Conservation (phyloP, 805 yeast species). For the Komagataella phaffii region DNA sequence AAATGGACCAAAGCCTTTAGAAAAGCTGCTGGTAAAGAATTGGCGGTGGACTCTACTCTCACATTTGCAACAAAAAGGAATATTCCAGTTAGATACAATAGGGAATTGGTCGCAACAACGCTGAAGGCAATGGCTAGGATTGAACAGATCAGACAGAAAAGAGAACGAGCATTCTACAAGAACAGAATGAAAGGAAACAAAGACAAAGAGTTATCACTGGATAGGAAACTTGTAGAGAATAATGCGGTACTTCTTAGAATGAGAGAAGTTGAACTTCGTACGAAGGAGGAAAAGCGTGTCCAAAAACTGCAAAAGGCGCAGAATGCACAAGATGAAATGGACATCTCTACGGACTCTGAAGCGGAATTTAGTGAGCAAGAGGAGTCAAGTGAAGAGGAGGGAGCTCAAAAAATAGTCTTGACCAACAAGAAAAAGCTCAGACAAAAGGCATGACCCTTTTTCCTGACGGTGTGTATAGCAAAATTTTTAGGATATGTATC, state of each 20-base stretch:
- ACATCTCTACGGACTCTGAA: slow-evolving; percentile 21
- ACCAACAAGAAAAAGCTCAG: neutral
- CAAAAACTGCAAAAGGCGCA: slow-evolving; percentile 36
- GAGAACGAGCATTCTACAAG: slow-evolving; percentile 98
- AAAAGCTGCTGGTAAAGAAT: slow-evolving; percentile 97
- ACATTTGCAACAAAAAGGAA: slow-evolving; percentile 96
- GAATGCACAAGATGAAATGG: slow-evolving; percentile 31
- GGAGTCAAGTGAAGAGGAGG: slow-evolving; percentile 27
- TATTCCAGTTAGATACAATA: slow-evolving; percentile 93
- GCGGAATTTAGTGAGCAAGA: slow-evolving; percentile 29
- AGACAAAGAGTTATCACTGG: slow-evolving; percentile 73
- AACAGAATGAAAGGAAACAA: slow-evolving; percentile 98
- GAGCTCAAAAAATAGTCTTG: neutral
- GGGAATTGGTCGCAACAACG: slow-evolving; percentile 91
- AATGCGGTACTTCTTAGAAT: slow-evolving; percentile 83
- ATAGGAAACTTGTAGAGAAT: slow-evolving; percentile 75
- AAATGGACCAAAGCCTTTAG: slow-evolving; percentile 99
- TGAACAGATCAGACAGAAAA: slow-evolving; percentile 88
- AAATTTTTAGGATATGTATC: neutral
- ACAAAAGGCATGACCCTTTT: neutral
- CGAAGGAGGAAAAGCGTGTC: slow-evolving; percentile 58
- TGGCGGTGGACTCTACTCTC: slow-evolving; percentile 93
- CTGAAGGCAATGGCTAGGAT: slow-evolving; percentile 91
- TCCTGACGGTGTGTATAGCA: neutral
- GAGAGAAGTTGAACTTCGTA: slow-evolving; percentile 86